Base-by-base conservation (phyloP, 2,329 filamentous ascomycete genomes). In the Alternaria conjuncta region DNA sequence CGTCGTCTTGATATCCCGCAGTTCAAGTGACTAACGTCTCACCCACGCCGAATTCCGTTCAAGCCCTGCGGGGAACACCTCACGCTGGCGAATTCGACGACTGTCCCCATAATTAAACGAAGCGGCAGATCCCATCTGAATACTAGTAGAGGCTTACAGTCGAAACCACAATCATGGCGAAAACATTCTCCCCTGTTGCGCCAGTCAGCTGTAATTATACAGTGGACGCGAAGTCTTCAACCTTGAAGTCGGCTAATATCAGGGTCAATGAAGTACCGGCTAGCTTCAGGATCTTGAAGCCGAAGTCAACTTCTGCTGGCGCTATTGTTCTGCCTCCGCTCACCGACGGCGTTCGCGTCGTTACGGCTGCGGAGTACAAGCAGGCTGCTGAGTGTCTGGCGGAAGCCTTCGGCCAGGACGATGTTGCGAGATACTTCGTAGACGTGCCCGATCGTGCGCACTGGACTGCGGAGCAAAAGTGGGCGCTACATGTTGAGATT, bases 381-480 rank as follows among this genome's bases (percentile, higher is more conserved):
- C 86, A 89, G 76, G 92, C 91, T 30, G 91, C 89, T 25, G 82
- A 86, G 36, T 89, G 90, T 73, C 86, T 96, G 70, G 90, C 92
- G 50, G 88, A 93, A 77, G 90, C 92, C 67, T 96, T 96, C 82
- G 89, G 87, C 61, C 84, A 89, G 64, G 92, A 96, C 78, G 87
- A 92, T 62, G 86, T 93, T 66, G 89, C 89, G 65, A 85, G 87
- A 78, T 96, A 95, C 81, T 89, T 93, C 73, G 84, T 94, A 72
- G 88, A 92, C 74, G 88, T 89, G 49, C 88, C 90, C 63, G 91
- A 93, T 77, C 87, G 88, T 81, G 84, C 84, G 65, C 79, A 84
- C 65, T 87, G 86, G 81, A 86, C 88, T 51, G 85, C 88, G 73
- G 87, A 92, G 78, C 84, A 89, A 75, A 90, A 89, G 76, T 96